These are phyloP conservation scores for Alliaria petiolata DNA, from an alignment of 345 rosid genomes.

Conservation along the genomic window DNA sequence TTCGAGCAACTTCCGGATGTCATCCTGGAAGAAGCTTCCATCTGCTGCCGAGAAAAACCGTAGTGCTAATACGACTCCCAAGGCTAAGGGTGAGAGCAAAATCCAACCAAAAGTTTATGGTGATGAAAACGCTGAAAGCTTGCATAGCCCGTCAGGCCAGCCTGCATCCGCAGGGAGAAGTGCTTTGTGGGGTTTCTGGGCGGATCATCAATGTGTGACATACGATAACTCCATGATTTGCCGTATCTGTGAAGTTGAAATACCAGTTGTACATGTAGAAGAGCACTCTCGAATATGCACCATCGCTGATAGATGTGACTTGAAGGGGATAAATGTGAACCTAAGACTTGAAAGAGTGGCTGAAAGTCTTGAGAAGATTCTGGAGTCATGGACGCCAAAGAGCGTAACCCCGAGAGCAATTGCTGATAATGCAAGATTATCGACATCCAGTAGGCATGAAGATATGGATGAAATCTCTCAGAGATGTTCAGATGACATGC, in stretches of 20 bases:
- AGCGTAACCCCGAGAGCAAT: constrained; percentile 53
- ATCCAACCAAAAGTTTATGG: constrained; percentile 40
- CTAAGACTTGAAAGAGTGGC: constrained; percentile 88
- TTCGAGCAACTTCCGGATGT: constrained; percentile 76
- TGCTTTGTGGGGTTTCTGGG: constrained; percentile 68
- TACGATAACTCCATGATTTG: constrained; percentile 94
- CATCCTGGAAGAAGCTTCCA: constrained; percentile 96
- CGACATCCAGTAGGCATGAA: constrained; percentile 38
- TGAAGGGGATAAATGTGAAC: constrained; percentile 79
- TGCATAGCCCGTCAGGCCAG: constrained; percentile 49
- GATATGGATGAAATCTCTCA: constrained; percentile 46
- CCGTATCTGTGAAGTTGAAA: constrained; percentile 96
- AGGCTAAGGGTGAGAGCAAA: constrained; percentile 48
- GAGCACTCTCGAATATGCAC: constrained; percentile 96
- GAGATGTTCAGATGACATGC: constrained; percentile 55
- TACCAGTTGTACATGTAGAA: constrained; percentile 97
- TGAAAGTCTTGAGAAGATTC: constrained; percentile 76
- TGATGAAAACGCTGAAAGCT: constrained; percentile 42
- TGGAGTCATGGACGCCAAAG: constrained; percentile 86
- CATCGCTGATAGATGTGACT: constrained; percentile 93
- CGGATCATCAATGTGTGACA: constrained; percentile 49
- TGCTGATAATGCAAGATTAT: constrained; percentile 38
- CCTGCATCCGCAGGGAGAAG: constrained; percentile 47
- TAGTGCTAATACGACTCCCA: constrained; percentile 43
- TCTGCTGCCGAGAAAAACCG: constrained; percentile 68